Evolutionary conservation across 345 rosid genomes (phyloP).

Genomic region (Linum usitatissimum): DNA sequence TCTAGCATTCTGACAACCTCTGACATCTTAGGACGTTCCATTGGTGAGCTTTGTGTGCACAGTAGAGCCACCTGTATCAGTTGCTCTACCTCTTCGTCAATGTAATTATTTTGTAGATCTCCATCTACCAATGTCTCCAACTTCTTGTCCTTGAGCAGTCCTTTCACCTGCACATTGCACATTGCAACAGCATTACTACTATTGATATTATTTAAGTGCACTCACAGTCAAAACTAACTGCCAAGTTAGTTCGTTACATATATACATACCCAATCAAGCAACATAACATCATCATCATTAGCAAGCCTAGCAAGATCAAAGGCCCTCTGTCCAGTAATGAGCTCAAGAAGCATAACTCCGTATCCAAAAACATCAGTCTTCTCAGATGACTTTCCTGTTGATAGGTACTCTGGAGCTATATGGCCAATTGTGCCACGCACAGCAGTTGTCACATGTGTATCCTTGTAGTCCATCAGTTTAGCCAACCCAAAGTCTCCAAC

Average conservation of each 20-base stretch:
- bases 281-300: conserved; percentile 85
- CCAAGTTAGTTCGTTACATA: too few relatives aligned
- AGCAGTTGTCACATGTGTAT: conserved; percentile 87
- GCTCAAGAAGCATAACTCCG: conserved; percentile 97
- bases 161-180: conserved; percentile 57
- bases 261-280: conserved; percentile 79
- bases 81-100: conserved; percentile 58
- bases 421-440: conserved; percentile 98
- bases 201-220: too few relatives aligned
- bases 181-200: conserved; percentile 7
- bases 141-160: conserved; percentile 67
- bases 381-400: conserved; percentile 85
- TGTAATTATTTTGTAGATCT: conserved; percentile 51
- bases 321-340: conserved; percentile 89
- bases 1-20: conserved; percentile 94
- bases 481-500: conserved; percentile 97
- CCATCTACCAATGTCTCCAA: conserved; percentile 61
- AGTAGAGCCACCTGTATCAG: conserved; percentile 80
- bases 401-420: conserved; percentile 90
- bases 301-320: conserved; percentile 96
- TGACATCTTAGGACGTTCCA: conserved; percentile 87
- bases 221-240: too few relatives aligned
- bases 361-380: conserved; percentile 97
- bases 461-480: conserved; percentile 83
- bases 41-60: conserved; percentile 63